Conservation (phyloP, 164 flowering plant species). For the Santalum album region DNA sequence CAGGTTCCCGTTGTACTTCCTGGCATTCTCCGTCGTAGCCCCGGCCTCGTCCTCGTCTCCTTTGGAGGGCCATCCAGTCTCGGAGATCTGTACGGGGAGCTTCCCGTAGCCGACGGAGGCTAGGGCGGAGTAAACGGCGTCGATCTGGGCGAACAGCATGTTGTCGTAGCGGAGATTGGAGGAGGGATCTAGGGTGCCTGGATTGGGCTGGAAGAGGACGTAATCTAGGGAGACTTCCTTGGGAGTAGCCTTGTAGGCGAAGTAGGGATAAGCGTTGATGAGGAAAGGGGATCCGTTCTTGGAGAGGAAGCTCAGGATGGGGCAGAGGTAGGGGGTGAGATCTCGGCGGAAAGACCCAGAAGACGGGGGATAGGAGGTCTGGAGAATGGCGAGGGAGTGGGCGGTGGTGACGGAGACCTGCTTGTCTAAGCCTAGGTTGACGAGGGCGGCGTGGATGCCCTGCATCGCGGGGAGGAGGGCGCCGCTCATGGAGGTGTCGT, state of each 20-base stretch:
- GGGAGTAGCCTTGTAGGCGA: conserved; percentile 58
- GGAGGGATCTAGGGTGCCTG: conserved; percentile 33
- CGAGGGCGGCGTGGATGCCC: conserved; percentile 46
- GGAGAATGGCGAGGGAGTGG: conserved; percentile 47
- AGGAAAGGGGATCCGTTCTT: conserved; percentile 45
- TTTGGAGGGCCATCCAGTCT: conserved; percentile 74
- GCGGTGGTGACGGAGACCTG: conserved; percentile 65
- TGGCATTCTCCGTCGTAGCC: conserved; percentile 49
- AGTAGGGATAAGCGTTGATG: conserved; percentile 72
- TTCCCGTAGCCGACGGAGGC: conserved; percentile 30
- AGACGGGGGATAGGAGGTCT: conserved; percentile 68
- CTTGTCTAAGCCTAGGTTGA: conserved; percentile 33
- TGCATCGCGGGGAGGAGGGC: conserved; percentile 62
- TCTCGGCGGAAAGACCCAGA: conserved; percentile 50
- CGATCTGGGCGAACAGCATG: conserved; percentile 60
- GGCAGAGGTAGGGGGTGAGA: conserved; percentile 23
- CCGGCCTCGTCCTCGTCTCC: conserved; percentile 58
- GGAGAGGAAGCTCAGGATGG: conserved; percentile 38
- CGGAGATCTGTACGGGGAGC: conserved; percentile 35
- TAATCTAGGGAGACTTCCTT: conserved; percentile 35
- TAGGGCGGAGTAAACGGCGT: conserved; percentile 49
- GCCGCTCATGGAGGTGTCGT: conserved; percentile 31
- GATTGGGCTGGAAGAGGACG: conserved; percentile 44
- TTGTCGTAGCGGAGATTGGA: conserved; percentile 48
- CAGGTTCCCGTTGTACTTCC: conserved; percentile 51